These are phyloP conservation scores for Chaetomiaceae sp. DNA, from an alignment of 2,329 filamentous ascomycete genomes.

Conservation along the genomic window DNA sequence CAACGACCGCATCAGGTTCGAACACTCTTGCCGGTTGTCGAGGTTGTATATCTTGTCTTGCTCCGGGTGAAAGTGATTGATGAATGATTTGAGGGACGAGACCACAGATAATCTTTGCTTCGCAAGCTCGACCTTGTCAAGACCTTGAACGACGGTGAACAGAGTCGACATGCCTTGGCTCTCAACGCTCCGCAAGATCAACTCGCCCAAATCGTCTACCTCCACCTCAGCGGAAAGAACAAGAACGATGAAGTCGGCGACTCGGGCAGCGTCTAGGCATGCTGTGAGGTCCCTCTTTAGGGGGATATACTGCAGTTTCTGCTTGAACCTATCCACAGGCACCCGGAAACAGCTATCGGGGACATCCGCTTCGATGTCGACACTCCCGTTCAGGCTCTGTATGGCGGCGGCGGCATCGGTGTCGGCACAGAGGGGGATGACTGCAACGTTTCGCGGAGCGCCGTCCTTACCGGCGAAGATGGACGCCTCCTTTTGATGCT, in stretches of 20 bases:
- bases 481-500: slow-evolving; percentile 71
- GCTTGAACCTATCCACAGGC: slow-evolving; percentile 85
- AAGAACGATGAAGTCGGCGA: slow-evolving; percentile 88
- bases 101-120: slow-evolving; percentile 75
- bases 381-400: slow-evolving; percentile 65
- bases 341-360: slow-evolving; percentile 56
- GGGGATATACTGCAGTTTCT: slow-evolving; percentile 83
- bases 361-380: slow-evolving; percentile 70
- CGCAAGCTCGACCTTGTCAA: slow-evolving; percentile 71
- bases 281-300: slow-evolving; percentile 68
- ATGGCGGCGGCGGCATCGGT: slow-evolving; percentile 65
- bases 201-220: slow-evolving; percentile 78
- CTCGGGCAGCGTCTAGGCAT: slow-evolving; percentile 78
- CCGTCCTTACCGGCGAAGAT: slow-evolving; percentile 84
- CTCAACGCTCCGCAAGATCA: slow-evolving; percentile 81
- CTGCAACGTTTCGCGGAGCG: slow-evolving; percentile 80
- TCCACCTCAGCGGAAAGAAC: slow-evolving; percentile 78
- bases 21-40: slow-evolving; percentile 83
- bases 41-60: slow-evolving; percentile 88
- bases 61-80: slow-evolving; percentile 89
- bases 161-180: slow-evolving; percentile 92
- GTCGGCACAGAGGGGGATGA: slow-evolving; percentile 77
- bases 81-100: slow-evolving; percentile 82
- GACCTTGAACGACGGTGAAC: slow-evolving; percentile 75
- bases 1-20: slow-evolving; percentile 83